These are phyloP conservation scores for Aspergillus carlsbadensis DNA, from an alignment of 495 filamentous ascomycete species.

Conservation along the genomic window DNA sequence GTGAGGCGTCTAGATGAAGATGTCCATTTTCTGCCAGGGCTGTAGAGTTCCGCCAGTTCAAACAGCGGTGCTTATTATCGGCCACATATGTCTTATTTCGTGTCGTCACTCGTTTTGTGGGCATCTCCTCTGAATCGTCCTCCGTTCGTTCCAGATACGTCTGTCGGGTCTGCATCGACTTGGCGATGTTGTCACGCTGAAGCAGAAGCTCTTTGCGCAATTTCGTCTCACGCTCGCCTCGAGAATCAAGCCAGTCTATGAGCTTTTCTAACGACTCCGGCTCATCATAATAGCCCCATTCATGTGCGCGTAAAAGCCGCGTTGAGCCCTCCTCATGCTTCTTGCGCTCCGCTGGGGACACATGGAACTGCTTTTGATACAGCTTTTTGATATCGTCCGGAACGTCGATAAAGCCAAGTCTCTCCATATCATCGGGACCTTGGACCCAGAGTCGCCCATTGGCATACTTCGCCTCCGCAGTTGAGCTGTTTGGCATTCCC, in stretches of 20 bases:
- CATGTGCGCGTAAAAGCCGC: constrained; percentile 68
- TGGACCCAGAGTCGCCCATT: constrained; percentile 97
- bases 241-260: constrained; percentile 82
- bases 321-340: constrained; percentile 81
- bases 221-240: constrained; percentile 78
- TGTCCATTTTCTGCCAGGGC: constrained; percentile 77
- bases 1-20: constrained; percentile 74
- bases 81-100: constrained; percentile 69
- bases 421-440: constrained; percentile 87
- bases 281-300: constrained; percentile 91
- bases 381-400: constrained; percentile 62
- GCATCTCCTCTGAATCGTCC: constrained; percentile 55
- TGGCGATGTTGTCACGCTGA: constrained; percentile 73
- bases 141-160: constrained; percentile 61
- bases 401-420: constrained; percentile 79
- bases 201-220: constrained; percentile 78
- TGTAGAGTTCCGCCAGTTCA: constrained; percentile 78
- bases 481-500: constrained; percentile 85
- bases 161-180: constrained; percentile 76
- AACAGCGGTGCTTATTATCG: constrained; percentile 64
- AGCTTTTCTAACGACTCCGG: constrained; percentile 72
- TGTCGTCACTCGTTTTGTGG: constrained; percentile 71
- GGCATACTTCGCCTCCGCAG: constrained; percentile 80
- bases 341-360: constrained; percentile 83
- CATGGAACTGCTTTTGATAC: constrained; percentile 63